Evolutionary conservation across 2,329 filamentous ascomycete species (phyloP).

Genomic region (Colletotrichum truncatum): DNA sequence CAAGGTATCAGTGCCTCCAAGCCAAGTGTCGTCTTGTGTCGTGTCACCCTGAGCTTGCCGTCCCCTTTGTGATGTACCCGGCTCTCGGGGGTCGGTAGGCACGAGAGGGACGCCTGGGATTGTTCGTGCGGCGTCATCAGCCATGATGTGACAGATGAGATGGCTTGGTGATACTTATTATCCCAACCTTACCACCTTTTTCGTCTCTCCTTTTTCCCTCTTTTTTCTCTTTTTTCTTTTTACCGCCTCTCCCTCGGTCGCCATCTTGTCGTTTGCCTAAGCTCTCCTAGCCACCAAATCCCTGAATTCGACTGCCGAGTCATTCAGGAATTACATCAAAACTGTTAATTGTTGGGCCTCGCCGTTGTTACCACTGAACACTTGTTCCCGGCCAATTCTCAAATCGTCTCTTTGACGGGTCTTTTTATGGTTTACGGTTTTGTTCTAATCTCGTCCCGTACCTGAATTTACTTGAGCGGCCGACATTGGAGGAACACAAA

Average conservation of each 20-base stretch:
- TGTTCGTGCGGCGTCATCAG: not conserved
- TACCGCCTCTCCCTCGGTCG: constrained; percentile 29
- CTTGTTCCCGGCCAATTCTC: not conserved
- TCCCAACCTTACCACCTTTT: not conserved
- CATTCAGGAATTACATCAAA: constrained; percentile 22
- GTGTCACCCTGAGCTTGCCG: not conserved
- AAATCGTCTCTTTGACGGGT: not conserved
- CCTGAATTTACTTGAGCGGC: not conserved
- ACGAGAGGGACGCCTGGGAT: not conserved
- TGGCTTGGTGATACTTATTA: constrained; percentile 17
- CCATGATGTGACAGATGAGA: not conserved
- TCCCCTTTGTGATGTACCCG: not conserved
- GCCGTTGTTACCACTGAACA: not conserved
- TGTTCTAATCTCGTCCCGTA: constrained; percentile 6
- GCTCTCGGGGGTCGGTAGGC: not conserved
- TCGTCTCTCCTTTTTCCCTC: not conserved
- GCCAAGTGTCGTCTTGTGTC: constrained; percentile 8
- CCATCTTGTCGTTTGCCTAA: not conserved
- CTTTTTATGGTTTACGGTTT: not conserved
- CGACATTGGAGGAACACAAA: constrained; percentile 10
- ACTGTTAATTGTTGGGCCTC: not conserved
- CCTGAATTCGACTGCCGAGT: constrained; percentile 11
- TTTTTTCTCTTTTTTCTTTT: not conserved
- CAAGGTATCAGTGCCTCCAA: not conserved
- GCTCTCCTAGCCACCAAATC: constrained; percentile 4